phyloP scores from a whole-genome alignment of 331 rosid species.

The Rosa hybrid region DNA sequence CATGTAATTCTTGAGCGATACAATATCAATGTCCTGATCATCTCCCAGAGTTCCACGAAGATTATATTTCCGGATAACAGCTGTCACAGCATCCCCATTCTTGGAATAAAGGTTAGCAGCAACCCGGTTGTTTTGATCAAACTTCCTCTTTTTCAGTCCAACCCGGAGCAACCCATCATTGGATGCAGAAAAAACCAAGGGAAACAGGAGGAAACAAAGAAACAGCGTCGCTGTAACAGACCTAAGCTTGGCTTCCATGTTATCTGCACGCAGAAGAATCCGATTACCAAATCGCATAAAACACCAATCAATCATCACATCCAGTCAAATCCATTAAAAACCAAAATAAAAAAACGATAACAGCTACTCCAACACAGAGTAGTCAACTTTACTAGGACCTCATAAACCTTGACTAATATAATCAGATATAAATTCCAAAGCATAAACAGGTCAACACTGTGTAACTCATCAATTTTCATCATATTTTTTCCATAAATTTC shows the following conservation, averaged over 20 bases:
- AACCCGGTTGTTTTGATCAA: slow-evolving; percentile 43
- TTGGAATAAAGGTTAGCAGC: slow-evolving; percentile 52
- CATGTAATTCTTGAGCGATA: slow-evolving; percentile 63
- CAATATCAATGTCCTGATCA: slow-evolving; percentile 48
- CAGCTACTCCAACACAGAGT: background rate
- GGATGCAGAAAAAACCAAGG: slow-evolving; percentile 47
- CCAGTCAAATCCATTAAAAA: background rate
- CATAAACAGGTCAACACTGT: background rate
- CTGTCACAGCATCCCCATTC: slow-evolving; percentile 36
- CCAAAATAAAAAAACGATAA: background rate
- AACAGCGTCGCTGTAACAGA: slow-evolving; percentile 30
- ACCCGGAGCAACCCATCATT: slow-evolving; percentile 48
- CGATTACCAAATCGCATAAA: background rate
- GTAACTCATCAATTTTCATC: background rate
- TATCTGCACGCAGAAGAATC: slow-evolving; percentile 28
- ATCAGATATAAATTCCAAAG: background rate
- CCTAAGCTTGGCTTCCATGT: slow-evolving; percentile 42
- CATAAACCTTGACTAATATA: background rate
- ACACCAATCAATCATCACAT: background rate
- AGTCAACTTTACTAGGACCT: background rate
- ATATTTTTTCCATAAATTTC: background rate
- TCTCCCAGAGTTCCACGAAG: slow-evolving; percentile 32
- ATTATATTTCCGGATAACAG: slow-evolving; percentile 33
- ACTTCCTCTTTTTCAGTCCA: slow-evolving; percentile 50
- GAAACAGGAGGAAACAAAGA: slow-evolving; percentile 44